Evolutionary conservation across 495 filamentous ascomycete genomes (phyloP), one percentile per base, ranked within the genome.

Genomic region (Viridothelium virens): DNA sequence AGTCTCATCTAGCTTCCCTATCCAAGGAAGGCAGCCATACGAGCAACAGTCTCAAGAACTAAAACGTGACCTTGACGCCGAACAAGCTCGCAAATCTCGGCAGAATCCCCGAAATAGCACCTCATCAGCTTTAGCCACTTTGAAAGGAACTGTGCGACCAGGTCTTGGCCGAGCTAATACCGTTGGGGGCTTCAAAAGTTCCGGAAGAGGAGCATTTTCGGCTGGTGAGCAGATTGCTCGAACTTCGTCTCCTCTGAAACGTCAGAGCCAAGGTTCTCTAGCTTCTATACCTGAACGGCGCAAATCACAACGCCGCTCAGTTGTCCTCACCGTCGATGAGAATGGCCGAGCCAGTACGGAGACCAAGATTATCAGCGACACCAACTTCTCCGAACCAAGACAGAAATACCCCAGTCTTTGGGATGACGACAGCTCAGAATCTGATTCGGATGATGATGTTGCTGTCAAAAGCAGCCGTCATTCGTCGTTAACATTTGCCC

Each of bases 291-390:
- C 68, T 66, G 69, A 77, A 73, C 59, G 63, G 63, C 11, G 66
- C 67, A 71, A 76, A 68, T 68, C 73, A 61, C 39, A 73, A 16
- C 71, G 74, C 7, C 48, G 68, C 6, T 72, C 70, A 4, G 73
- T 77, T 63, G 69, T 76, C 39, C 48, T 73, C 18, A 69, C 65
- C 9, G 71, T 78, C 47, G 76, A 77, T 67, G 73, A 77, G 62
- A 71, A 68, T 63, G 76, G 76, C 12, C 66, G 69, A 31, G 76
- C 76, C 9, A 70, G 75, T 2, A 78, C 76, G 1, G 76, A 78
- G 67, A 77, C 74, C 9, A 66, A 62, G 37, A 64, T 65, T 36
- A 64, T 66, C 0, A 68, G 72, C 2, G 69, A 72, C 31, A 66
- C 53, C 31, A 68, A 65, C 18, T 65, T 69, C 0, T 63, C 56